These are phyloP conservation scores for Juncus inflexus DNA, from an alignment of 176 grass and related monocot species.

Conservation along the genomic window DNA sequence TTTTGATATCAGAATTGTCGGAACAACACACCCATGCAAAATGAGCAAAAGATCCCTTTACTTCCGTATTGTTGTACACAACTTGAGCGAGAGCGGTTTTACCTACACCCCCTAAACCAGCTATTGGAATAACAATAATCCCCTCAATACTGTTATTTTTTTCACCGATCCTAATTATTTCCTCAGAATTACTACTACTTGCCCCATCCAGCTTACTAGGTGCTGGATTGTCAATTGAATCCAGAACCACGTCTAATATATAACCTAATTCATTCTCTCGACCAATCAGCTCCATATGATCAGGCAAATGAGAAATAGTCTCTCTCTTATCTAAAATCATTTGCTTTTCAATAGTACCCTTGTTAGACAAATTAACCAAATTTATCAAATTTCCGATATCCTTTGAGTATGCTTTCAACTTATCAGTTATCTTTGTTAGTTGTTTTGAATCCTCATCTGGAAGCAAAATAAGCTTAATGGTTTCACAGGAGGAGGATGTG, in stretches of 20 bases:
- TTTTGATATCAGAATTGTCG: conserved; percentile 12
- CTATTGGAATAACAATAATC: conserved; percentile 18
- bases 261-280: conserved; percentile 5
- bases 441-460: neutral
- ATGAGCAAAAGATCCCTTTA: neutral
- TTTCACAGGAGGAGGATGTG: neutral
- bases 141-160: neutral
- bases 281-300: conserved; percentile 1
- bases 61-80: conserved; percentile 6
- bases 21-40: conserved; percentile 19
- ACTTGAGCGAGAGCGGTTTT: conserved; percentile 30
- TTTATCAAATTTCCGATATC: neutral
- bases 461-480: neutral
- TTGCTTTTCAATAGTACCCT: neutral
- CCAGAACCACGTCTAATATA: conserved; percentile 14
- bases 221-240: neutral
- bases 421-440: neutral
- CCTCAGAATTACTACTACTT: neutral
- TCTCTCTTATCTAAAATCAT: neutral
- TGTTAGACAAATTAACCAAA: neutral
- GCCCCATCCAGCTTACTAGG: neutral
- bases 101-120: conserved; percentile 27
- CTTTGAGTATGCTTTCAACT: neutral
- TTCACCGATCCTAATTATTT: too few species aligned
- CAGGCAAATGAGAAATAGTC: conserved; percentile 6